A percentile compares a stretch with the other conserved stretches of the same genome.
phyloP scores from a whole-genome alignment of 2,329 filamentous ascomycete species.

The Alternaria rosae region DNA sequence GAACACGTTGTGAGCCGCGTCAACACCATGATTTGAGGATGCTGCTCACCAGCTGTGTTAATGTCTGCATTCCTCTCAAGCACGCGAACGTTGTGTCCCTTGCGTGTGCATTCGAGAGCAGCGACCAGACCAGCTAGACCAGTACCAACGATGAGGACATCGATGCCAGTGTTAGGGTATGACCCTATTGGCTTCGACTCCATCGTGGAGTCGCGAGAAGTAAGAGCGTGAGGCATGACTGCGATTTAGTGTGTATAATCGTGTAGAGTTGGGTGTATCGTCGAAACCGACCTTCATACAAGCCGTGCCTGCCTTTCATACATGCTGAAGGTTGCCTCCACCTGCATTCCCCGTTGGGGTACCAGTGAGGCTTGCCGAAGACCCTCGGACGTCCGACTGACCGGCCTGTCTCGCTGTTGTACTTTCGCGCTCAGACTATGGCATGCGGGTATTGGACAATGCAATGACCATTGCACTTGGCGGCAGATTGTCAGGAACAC shows the following conservation, averaged over 20 bases:
- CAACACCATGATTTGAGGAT: neutral
- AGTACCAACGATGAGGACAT: constrained; percentile 52
- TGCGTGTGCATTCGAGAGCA: constrained; percentile 50
- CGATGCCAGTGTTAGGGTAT: constrained; percentile 54
- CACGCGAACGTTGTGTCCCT: constrained; percentile 52
- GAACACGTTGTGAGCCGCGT: constrained; percentile 9
- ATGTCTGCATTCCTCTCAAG: constrained; percentile 56
- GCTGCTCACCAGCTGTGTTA: constrained; percentile 59
- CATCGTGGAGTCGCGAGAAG: constrained; percentile 56
- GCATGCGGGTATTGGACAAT: constrained; percentile 4
- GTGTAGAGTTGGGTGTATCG: constrained; percentile 9
- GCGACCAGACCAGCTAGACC: constrained; percentile 50
- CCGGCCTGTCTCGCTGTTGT: constrained; percentile 17
- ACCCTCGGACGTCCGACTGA: constrained; percentile 24
- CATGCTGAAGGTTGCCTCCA: constrained; percentile 22
- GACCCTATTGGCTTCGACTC: constrained; percentile 61
- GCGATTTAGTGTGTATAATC: constrained; percentile 2
- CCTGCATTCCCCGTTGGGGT: constrained; percentile 26
- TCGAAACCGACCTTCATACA: constrained; percentile 8
- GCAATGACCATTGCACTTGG: constrained; percentile 23
- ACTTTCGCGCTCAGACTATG: constrained; percentile 1
- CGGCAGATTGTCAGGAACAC: constrained; percentile 20
- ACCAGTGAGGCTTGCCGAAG: constrained; percentile 30
- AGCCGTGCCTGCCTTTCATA: constrained; percentile 14
- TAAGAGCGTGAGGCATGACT: constrained; percentile 52